Evolutionary conservation across 495 filamentous ascomycete species (phyloP).

Genomic region (Podospora fimiseda): DNA sequence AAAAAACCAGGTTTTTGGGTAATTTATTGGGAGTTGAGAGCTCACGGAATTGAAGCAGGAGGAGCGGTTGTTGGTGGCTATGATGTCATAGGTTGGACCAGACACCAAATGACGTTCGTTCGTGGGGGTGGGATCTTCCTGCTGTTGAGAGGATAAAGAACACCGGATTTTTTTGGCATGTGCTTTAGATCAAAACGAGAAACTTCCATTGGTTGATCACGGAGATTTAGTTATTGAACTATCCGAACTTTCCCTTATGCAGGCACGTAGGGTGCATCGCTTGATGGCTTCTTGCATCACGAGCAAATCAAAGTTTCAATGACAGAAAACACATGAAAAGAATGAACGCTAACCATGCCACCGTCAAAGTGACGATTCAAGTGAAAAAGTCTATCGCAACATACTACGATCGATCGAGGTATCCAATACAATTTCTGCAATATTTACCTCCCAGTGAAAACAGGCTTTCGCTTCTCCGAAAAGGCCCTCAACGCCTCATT

Average conservation of each 20-base stretch:
- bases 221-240: no score
- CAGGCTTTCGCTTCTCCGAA: slow-evolving; percentile 81
- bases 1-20: no score
- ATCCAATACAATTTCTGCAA: background rate
- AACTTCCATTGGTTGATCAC: background rate
- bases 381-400: no score
- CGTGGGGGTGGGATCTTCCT: slow-evolving; percentile 5
- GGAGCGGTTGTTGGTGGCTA: background rate
- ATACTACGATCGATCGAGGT: no score
- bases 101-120: slow-evolving; percentile 11
- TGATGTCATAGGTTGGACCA: slow-evolving; percentile 24
- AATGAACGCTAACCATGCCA: no score
- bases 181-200: background rate
- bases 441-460: slow-evolving; percentile 60
- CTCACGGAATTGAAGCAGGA: background rate
- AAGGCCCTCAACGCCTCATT: slow-evolving; percentile 83
- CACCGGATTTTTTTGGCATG: background rate
- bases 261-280: no score
- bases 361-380: no score
- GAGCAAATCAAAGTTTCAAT: no score
- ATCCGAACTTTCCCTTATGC: no score
- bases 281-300: no score
- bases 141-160: background rate
- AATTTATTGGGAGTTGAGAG: slow-evolving; percentile 3
- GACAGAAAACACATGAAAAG: no score